Evolutionary conservation across 257 asterid genomes (phyloP), one percentile per base, ranked within the genome.

Genomic region (Galeopsis tetrahit): DNA sequence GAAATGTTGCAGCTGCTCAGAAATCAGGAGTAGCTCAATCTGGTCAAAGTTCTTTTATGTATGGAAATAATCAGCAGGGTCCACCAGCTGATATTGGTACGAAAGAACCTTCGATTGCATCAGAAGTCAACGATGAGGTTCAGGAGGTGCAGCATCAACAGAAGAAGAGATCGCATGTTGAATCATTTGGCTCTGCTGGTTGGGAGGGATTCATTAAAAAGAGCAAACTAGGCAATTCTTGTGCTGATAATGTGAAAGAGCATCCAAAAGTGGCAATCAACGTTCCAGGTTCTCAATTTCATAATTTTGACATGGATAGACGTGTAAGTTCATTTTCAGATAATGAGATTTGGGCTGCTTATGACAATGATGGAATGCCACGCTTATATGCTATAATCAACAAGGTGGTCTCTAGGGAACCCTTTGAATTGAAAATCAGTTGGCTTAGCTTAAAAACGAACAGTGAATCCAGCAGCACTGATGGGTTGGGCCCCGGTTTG

Each of bases 321-420:
- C 63, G 79, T n/a, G 90, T 81, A 70, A 70, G 57, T 35, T 79
- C 90, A 63, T 88, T 86, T 65, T 83, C 75, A 51, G 96, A 87
- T 63, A 87, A 85, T 36, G 87, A 85, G 82, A 88, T 89, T 15
- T 89, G 96, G 96, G 93, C 93, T 49, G 89, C 87, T 6, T 89
- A 89, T 44, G 96, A 89, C 48, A 79, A 87, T 6, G 96, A 87
- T 70, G 93, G 93, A 57, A 89, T 89, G 96, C 96, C 93, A 3
- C 93, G 96, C 33, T 85, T 82, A 74, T 89, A 87, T 44, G 96
- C 89, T 39, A 68, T 89, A 77, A 71, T 89, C 43, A 79, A 69
- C 69, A 85, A 84, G 82, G 93, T 89, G 65, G 63, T 89, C 2
- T 89, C 93, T 48, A 82, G 82, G 69, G 79, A 78, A 32, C 96